phyloP scores from a whole-genome alignment of 345 rosid species.

The Diplotaxis tenuifolia region DNA sequence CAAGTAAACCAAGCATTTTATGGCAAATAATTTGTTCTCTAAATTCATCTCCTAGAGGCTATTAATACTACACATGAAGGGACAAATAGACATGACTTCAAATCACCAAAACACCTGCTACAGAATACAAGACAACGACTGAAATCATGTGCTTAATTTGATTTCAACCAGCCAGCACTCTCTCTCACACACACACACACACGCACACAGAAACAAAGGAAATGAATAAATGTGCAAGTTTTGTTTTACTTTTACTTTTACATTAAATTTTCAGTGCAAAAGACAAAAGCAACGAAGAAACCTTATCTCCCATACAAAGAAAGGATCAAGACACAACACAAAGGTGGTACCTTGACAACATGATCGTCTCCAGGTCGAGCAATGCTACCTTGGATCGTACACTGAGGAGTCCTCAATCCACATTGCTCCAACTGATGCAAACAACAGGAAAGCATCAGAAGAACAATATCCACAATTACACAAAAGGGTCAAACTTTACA shows the following conservation, averaged over 20 bases:
- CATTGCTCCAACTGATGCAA: constrained; percentile 66
- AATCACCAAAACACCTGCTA: no score
- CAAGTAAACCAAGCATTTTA: neutral
- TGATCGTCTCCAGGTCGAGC: constrained; percentile 54
- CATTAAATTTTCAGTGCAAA: neutral
- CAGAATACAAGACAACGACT: neutral
- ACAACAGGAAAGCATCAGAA: neutral
- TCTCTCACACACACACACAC: neutral
- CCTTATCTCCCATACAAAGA: neutral
- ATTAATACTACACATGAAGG: neutral
- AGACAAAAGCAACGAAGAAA: neutral
- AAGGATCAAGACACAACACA: neutral
- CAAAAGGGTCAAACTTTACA: neutral
- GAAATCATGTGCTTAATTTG: neutral
- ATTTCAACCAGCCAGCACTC: constrained; percentile 6
- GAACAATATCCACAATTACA: neutral
- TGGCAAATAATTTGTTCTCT: neutral
- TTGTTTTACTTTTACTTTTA: neutral
- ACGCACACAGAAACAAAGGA: neutral
- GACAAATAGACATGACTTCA: neutral
- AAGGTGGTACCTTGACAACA: constrained; percentile 48
- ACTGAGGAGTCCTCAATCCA: constrained; percentile 85
- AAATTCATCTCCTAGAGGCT: neutral
- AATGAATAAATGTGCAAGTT: neutral
- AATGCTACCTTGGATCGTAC: constrained; percentile 81